Conservation (phyloP, 2,329 filamentous ascomycete species). For the Ophiostoma populinum region DNA sequence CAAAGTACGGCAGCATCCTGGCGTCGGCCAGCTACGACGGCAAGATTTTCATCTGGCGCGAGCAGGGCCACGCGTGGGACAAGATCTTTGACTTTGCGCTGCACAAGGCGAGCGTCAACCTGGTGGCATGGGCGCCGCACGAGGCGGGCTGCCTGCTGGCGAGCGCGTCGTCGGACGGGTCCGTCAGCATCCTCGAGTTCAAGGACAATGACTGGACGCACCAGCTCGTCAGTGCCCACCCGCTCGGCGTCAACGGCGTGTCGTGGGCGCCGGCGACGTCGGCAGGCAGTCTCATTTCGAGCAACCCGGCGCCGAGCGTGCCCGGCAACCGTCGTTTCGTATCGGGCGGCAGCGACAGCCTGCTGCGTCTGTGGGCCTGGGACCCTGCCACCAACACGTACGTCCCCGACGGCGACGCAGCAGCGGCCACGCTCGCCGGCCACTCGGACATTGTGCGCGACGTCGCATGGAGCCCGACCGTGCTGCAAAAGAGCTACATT, state of each 20-base stretch:
- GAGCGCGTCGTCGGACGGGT: slow-evolving; percentile 84
- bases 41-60: slow-evolving; percentile 97
- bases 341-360: slow-evolving; percentile 85
- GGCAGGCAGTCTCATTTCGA: slow-evolving; percentile 71
- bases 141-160: slow-evolving; percentile 89
- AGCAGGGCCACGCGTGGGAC: slow-evolving; percentile 61
- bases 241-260: slow-evolving; percentile 86
- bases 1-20: slow-evolving; percentile 95
- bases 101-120: slow-evolving; percentile 93
- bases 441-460: slow-evolving; percentile 96
- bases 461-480: slow-evolving; percentile 90
- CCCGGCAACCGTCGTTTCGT: slow-evolving; percentile 67
- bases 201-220: slow-evolving; percentile 76
- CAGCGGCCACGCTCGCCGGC: slow-evolving; percentile 41
- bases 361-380: slow-evolving; percentile 85
- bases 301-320: slow-evolving; percentile 37
- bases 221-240: slow-evolving; percentile 79
- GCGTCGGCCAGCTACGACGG: slow-evolving; percentile 92
- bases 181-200: slow-evolving; percentile 89
- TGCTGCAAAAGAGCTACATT: slow-evolving; percentile 91
- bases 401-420: slow-evolving; percentile 37
- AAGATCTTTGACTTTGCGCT: slow-evolving; percentile 84
- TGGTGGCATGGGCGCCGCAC: slow-evolving; percentile 93
- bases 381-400: slow-evolving; percentile 35
- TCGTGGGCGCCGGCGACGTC: slow-evolving; percentile 81